These are phyloP conservation scores for Boletus rufocinnamomeus DNA, from an alignment of 768 basidiomycete species.

Conservation along the genomic window DNA sequence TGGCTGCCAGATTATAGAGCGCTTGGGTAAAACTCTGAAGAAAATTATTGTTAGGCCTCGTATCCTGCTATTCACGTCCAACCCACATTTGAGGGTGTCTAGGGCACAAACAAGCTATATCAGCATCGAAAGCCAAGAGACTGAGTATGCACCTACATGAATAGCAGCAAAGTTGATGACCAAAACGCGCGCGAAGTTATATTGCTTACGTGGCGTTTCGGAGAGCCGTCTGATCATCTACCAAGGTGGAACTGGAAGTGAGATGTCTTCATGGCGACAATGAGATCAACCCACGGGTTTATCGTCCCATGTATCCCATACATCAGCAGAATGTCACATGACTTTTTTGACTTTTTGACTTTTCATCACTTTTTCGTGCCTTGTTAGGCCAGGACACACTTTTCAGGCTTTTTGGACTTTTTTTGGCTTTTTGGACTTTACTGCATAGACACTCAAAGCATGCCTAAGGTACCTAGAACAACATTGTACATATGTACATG, in stretches of 20 bases:
- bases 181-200: constrained; percentile 22
- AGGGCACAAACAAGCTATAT: no score
- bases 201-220: constrained; percentile 21
- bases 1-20: constrained; percentile 10
- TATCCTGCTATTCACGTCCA: neutral
- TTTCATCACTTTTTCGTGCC: no score
- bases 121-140: neutral
- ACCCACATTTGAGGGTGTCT: constrained; percentile 19
- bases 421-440: no score
- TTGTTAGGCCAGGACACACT: no score
- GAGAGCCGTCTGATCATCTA: constrained; percentile 25
- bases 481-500: no score
- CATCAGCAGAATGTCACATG: no score
- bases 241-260: neutral
- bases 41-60: neutral
- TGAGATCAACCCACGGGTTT: constrained; percentile 4
- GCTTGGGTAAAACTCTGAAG: constrained; percentile 15
- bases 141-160: constrained; percentile 8
- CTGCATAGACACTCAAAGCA: no score
- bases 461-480: no score
- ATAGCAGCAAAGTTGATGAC: constrained; percentile 27
- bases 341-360: no score
- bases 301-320: neutral
- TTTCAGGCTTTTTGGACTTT: no score
- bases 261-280: neutral